Evolutionary conservation across 2,329 filamentous ascomycete genomes (phyloP).

Genomic region (Cercospora sp.): DNA sequence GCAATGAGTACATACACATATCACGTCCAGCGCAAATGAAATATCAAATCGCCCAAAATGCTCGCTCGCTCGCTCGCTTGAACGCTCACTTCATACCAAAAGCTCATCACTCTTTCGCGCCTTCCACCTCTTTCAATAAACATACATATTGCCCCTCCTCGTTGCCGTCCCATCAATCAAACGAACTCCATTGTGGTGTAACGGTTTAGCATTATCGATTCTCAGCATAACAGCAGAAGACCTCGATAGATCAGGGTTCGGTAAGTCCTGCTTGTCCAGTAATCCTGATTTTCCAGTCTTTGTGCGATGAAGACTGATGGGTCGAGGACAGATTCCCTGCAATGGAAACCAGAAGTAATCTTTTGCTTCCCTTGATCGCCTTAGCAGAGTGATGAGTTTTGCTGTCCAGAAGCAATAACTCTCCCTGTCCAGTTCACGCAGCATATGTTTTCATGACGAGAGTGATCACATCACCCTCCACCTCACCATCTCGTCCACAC

Average conservation of each 20-base stretch:
- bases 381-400: not conserved
- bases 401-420: not conserved
- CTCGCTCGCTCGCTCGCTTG: not conserved
- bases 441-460: not conserved
- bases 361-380: not conserved
- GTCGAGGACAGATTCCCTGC: slow-evolving; percentile 7
- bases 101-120: not conserved
- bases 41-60: no score
- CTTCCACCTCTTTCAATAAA: slow-evolving; percentile 1
- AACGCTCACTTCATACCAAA: not conserved
- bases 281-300: not conserved
- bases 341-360: not conserved
- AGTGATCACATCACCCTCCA: not conserved
- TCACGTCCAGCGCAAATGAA: slow-evolving; percentile 1
- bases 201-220: slow-evolving; percentile 11
- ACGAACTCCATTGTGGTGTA: slow-evolving; percentile 11
- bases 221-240: not conserved
- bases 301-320: not conserved
- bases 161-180: not conserved
- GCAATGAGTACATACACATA: not conserved
- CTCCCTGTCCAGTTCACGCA: not conserved
- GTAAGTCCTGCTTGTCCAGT: not conserved
- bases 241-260: slow-evolving; percentile 13
- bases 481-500: slow-evolving; percentile 43
- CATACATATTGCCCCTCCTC: not conserved